Base-by-base conservation (phyloP, 305 asterid genomes). In the Fraxinus albicans region DNA sequence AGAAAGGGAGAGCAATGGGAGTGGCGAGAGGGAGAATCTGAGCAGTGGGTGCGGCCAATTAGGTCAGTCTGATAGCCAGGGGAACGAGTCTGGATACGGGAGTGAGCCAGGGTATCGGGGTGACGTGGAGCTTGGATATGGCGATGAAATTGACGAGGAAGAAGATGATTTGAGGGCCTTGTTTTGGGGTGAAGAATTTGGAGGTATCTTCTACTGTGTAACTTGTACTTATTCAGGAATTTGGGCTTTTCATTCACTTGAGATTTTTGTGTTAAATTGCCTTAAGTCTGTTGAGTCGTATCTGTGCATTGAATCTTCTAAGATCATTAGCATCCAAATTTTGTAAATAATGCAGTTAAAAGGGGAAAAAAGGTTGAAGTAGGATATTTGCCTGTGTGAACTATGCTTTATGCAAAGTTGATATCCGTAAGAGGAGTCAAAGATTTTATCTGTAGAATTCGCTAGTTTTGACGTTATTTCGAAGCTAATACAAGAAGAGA, bases 61-160 rank as follows among this genome's bases (percentile, higher is more conserved):
- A 82, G 95, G 94, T 63, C 93, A 87, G 88, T 85, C 87, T 47
- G 94, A 93, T 53, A 84, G 77, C 33, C 89, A 85, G 87, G 98
- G 95, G 82, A 92, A 90, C 60, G 98, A 95, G 77, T 95, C 97
- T 0, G 99, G 98, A 67, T 96, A 96, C 67, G 98, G 98, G 76
- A 95, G 98, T 82, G 98, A 96, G 85, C 98, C 98, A 1, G 98
- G 98, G 44, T 93, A 95, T 81, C 78, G 98, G 8, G 98, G 98
- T 5, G 98, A 96, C 84, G 98, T 91, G 0, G 99, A 96, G 89
- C 88, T 87, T 55, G 99, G 97, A n/a, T 92, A 95, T 17, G 97
- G 89, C 19, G 99, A 94, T 82, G 99, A 93, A 86, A n/a, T 90
- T 73, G 93, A 90, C n/a, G 93, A 90, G 86, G 98, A 96, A 83